Base-by-base conservation (phyloP, 78 protist species). In the Isochrysis galbana region DNA sequence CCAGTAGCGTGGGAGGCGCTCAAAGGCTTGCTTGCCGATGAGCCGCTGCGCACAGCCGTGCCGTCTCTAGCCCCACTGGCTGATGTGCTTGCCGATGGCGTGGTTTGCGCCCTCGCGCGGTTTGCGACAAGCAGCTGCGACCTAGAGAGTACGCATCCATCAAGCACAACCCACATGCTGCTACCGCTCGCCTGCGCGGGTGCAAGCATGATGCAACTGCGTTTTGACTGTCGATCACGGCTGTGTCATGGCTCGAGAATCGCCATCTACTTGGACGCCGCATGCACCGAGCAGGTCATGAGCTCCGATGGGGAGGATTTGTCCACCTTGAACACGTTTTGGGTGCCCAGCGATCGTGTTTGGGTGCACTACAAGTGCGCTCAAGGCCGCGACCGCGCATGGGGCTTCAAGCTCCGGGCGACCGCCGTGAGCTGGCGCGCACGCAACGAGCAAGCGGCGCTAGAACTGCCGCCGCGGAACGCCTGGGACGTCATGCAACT, bases 361-460 rank as follows among this genome's bases (percentile, higher is more conserved):
- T 77, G 46, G 44, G 48, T 77, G 47, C 19, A 77, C 19, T 77
- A 77, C 46, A 17, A 3, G 34, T 36, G 46, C 46, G 46, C 10
- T 41, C 84, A 77, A 17, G 39, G 39, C 84, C 45, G 84, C 47
- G 84, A 77, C 19, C 84, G 23, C 46, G 84, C 84, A 22, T 77
- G 84, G 84, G 84, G 84, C 84, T 77, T 11, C 29, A 77, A 77
- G 84, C 22, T 77, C 47, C 84, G 84, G 19, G 84, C 84, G 34
- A 5, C n/a, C 34, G 29, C 84, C 47, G 32, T 39, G 29, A 23
- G 46, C 0, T 77, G 84, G 84, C 47, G 47, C 47, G 84, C n/a
- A 32, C 32, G 47, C 34, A 36, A 17, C 7, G 46, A 77, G 47
- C 19, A 1, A 4, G n/a, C 44, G 46, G 25, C 23, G 46, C 34